Evolutionary conservation across 2,329 filamentous ascomycete species (phyloP).

Genomic region (Alternaria triticimaculans): DNA sequence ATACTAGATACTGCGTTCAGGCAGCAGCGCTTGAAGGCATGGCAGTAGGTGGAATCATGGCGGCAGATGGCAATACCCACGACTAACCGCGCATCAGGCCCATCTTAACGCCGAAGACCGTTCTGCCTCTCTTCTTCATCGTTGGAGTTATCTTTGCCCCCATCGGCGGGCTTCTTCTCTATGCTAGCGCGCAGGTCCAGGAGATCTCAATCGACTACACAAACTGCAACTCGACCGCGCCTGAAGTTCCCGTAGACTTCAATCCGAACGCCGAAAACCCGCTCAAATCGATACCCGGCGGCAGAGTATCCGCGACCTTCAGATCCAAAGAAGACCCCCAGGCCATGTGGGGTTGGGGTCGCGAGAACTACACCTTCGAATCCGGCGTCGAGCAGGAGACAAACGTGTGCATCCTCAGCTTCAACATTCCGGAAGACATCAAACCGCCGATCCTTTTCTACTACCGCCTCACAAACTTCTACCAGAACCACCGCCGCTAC

Average conservation of each 20-base stretch:
- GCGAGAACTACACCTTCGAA: conserved; percentile 47
- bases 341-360: conserved; percentile 43
- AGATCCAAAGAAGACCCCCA: conserved; percentile 56
- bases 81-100: conserved; percentile 67
- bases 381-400: conserved; percentile 40
- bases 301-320: conserved; percentile 73
- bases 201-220: conserved; percentile 93
- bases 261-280: conserved; percentile 25
- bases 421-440: conserved; percentile 80
- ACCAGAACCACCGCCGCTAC: conserved; percentile 97
- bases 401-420: conserved; percentile 73
- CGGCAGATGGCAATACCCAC: background rate
- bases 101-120: conserved; percentile 93
- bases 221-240: conserved; percentile 68
- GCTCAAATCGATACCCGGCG: conserved; percentile 61
- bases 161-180: conserved; percentile 85
- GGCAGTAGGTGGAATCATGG: conserved; percentile 74
- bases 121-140: conserved; percentile 87
- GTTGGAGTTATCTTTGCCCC: conserved; percentile 93
- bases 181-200: conserved; percentile 86
- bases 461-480: conserved; percentile 96
- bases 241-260: conserved; percentile 36
- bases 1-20: conserved; percentile 87
- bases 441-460: conserved; percentile 86
- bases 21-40: conserved; percentile 96